phyloP scores from a whole-genome alignment of 108 stramenopile species.

The Nannochloropsis oceanica region DNA sequence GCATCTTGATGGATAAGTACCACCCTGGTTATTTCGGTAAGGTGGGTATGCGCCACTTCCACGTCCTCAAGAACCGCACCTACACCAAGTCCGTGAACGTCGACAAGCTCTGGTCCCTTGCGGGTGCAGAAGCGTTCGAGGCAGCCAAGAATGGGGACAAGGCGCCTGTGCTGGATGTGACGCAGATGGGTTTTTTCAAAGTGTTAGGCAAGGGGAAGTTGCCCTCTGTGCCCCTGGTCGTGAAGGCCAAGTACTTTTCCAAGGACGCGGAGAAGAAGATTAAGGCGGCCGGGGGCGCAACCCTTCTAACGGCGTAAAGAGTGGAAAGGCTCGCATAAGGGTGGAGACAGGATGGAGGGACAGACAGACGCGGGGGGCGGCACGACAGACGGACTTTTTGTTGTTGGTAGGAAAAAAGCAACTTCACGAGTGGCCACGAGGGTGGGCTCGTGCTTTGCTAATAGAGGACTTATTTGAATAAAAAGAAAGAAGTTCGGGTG shows the following conservation, averaged over 20 bases:
- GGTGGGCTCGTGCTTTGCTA: no score
- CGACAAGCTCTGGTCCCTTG: conserved; percentile 93
- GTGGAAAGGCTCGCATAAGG: not conserved
- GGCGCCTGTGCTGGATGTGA: conserved; percentile 96
- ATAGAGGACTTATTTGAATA: no score
- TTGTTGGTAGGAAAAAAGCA: no score
- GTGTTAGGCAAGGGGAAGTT: conserved; percentile 96
- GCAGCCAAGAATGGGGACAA: conserved; percentile 83
- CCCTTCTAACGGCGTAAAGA: conserved; percentile 53
- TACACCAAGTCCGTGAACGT: conserved; percentile 89
- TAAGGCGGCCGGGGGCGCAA: conserved; percentile 94
- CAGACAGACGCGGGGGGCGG: no score
- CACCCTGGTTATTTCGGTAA: conserved; percentile 99
- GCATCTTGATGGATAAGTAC: conserved; percentile 94
- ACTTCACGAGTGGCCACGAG: no score
- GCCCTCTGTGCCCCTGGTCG: conserved; percentile 81
- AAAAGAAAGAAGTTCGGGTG: no score
- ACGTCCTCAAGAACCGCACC: conserved; percentile 70
- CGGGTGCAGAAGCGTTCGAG: conserved; percentile 87
- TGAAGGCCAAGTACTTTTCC: conserved; percentile 97
- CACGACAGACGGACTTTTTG: no score
- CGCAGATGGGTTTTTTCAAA: conserved; percentile 88
- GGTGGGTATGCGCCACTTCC: conserved; percentile 99
- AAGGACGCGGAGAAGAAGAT: conserved; percentile 99
- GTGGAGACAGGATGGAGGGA: no score